Base-by-base conservation (phyloP, 2,329 filamentous ascomycete species). In the Calonectria pteridis region DNA sequence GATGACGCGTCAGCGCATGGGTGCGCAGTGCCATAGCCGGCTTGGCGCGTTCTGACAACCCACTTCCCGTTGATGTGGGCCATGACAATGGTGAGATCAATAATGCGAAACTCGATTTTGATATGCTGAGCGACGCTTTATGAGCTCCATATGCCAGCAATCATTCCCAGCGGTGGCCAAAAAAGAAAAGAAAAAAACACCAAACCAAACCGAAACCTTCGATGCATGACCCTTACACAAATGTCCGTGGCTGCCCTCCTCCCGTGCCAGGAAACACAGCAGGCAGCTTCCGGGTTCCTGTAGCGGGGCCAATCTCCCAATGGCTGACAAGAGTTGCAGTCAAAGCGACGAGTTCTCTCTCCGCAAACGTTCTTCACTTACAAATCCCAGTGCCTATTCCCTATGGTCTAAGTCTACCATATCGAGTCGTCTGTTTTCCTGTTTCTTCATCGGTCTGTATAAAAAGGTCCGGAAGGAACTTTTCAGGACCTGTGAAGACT, bases 311-410 rank as follows among this genome's bases (percentile, higher is more conserved):
- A 14, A 78, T 71, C 29, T 78, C 66, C 76, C 76, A 78, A 11
- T 78, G 73, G 51, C 69, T 77, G 7, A 73, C 6, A 11, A 78
- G 53, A 51, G 76, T 70, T 11, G 76, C 76, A 1, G 67, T 68
- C 6, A 77, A 43, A 14, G 67, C 51, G 20, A 79, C 63, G 5
- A 80, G 74, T 33, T 80, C 77, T 26, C 78, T 80, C 7, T 80
- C 79, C 1, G 79, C 79, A 67, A 80, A 80, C 0, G 77, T 77
- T 10, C 79, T 72, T 1, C 79, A 79, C 65, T 80, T 80, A 29
- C 77, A 80, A 64, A 80, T 77, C 1, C 63, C 74, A 49, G 73
- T 33, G 3, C 79, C 79, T 3, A 71, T 23, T 7, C 79, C 79
- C 79, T 76, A 80, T 0, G 79, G 79, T 29, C 73, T 78, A 9